Base-by-base conservation (phyloP, 2,329 filamentous ascomycete species). In the Drechslerella stenobrocha region DNA sequence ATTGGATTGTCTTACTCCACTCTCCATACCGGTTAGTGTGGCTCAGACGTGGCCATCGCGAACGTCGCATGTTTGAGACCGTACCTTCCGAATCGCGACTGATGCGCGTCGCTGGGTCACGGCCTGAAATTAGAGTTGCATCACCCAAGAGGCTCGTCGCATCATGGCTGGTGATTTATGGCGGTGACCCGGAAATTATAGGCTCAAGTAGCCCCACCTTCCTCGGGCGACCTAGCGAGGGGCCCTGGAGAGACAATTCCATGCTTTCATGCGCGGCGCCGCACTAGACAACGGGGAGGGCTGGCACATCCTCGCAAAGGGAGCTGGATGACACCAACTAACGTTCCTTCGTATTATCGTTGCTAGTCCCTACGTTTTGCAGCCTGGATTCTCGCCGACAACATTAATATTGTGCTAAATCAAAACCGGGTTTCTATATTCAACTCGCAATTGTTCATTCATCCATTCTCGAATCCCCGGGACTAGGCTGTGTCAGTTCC, bases 61-160 rank as follows among this genome's bases (percentile, higher is more conserved):
- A 50, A n/a, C 32, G 23, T 51, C 34, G 45, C 53, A 58, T 58
- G 53, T 58, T 58, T 58, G 15, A 35, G 23, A 50, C 53, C 44
- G 7, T 35, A 58, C 53, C 53, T 58, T 58, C 53, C 53, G 53
- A 58, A 58, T 58, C 32, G 53, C 53, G 53, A 32, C 44, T n/a
- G 45, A 51, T 35, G 45, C 45, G 18, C 48, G 23, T 15, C 20
- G 45, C 37, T 42, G 37, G 37, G 22, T 18, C 37, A 44, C 44
- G 34, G 32, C 42, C 18, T 40, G 23, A 42, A n/a, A 20, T 42
- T 44, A 30, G 44, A 22, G 15, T 50, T 51, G 53, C 45, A 51
- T 45, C 53, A 50, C 22, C 26, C 32, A n/a, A 50, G 34, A 24
- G 40, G 13, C 11, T n/a, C 18, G 18, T 28, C 20, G 35, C 18